phyloP scores from a whole-genome alignment of 2,329 filamentous ascomycete species.

The Aspergillus texensis region DNA sequence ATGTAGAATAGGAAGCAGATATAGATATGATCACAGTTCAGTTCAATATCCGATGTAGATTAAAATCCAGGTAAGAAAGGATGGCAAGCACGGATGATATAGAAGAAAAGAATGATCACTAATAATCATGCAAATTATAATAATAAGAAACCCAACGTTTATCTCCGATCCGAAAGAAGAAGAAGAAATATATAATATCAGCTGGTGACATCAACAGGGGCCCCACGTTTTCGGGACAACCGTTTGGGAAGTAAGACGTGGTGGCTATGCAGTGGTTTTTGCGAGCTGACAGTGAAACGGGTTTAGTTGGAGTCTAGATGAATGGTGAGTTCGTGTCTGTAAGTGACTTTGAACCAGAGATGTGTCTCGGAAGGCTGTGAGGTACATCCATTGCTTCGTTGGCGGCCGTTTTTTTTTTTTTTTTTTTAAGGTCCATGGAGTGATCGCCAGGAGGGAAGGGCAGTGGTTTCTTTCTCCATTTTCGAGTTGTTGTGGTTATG shows the following conservation, averaged over 20 bases:
- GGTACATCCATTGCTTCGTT: neutral
- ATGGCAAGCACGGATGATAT: neutral
- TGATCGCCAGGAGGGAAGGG: neutral
- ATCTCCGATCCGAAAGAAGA: neutral
- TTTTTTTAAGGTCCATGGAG: neutral
- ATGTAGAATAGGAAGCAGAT: neutral
- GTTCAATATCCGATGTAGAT: neutral
- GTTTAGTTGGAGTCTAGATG: neutral
- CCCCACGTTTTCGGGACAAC: neutral
- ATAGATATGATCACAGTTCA: neutral
- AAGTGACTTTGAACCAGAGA: neutral
- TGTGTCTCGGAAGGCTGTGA: neutral
- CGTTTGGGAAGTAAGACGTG: constrained; percentile 1
- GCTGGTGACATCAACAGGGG: constrained; percentile 1
- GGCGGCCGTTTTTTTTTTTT: neutral
- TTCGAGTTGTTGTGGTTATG: neutral
- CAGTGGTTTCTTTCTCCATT: neutral
- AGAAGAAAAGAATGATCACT: neutral
- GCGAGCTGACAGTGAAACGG: neutral
- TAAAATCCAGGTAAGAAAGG: neutral
- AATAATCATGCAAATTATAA: neutral
- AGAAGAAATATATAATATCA: neutral
- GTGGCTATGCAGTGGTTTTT: neutral
- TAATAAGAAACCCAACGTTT: neutral
- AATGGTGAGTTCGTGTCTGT: neutral